phyloP scores from a whole-genome alignment of 2,329 filamentous ascomycete genomes.

The Fusarium sp. region DNA sequence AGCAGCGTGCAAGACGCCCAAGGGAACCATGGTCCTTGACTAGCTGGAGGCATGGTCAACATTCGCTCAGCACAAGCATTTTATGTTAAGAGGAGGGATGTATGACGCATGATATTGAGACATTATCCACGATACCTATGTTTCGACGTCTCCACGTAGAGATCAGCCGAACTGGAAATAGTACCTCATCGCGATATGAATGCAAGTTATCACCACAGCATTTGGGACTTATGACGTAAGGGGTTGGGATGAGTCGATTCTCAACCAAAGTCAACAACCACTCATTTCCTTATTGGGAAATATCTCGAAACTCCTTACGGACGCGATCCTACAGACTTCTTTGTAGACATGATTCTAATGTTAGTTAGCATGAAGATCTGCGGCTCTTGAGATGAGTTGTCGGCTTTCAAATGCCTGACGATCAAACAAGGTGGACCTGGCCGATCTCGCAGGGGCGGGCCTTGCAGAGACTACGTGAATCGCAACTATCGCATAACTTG shows the following conservation, averaged over 20 bases:
- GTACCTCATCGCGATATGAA: not conserved
- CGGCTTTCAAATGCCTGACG: conserved; percentile 41
- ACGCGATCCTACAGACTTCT: conserved; percentile 19
- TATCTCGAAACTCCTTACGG: conserved; percentile 21
- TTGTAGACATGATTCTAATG: conserved; percentile 4
- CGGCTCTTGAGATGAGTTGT: conserved; percentile 35
- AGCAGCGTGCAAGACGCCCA: conserved; percentile 5
- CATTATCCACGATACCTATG: conserved; percentile 15
- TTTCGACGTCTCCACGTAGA: conserved; percentile 17
- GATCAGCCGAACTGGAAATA: conserved; percentile 18
- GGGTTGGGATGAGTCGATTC: conserved; percentile 18
- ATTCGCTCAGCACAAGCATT: conserved; percentile 9
- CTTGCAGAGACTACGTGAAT: not conserved
- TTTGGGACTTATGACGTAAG: conserved; percentile 41
- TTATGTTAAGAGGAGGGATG: conserved; percentile 9
- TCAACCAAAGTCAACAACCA: conserved; percentile 14
- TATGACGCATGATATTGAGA: conserved; percentile 42
- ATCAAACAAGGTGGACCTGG: conserved; percentile 42
- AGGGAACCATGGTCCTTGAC: conserved; percentile 8
- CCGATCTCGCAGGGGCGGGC: conserved; percentile 18
- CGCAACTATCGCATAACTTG: conserved; percentile 3
- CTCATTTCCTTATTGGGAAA: conserved; percentile 35
- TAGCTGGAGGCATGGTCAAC: conserved; percentile 12
- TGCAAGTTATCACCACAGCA: conserved; percentile 1
- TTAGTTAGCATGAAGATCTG: conserved; percentile 31